Base-by-base conservation (phyloP, 352 stramenopile species). In the Phytophthora aleatoria region DNA sequence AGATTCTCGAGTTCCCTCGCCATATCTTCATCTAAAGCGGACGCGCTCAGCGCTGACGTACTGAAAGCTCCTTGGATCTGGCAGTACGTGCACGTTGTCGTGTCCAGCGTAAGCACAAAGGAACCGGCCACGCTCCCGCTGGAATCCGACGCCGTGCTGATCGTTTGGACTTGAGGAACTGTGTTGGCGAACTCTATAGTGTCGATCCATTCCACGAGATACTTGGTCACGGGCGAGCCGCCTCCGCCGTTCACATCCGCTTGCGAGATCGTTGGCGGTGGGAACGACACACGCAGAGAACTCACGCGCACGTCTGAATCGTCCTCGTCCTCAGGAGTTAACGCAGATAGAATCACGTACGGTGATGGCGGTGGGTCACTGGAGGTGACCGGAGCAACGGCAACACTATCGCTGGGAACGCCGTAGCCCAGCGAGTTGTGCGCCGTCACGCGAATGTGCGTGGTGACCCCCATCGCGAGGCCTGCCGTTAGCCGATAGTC, bases 341-440 rank as follows among this genome's bases (percentile, higher is more conserved):
- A 57, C 9, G 61, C 47, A 39, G 61, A 48, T 10, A 94, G 45
- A n/a, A 83, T 67, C 27, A 91, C 77, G 35, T 92, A 70, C 10
- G 90, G 79, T 5, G 69, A 82, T 44, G 85, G 88, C 5, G 95
- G 95, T 26, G 95, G 88, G 63, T 98, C 94, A 36, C 86, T 88
- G n/a, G 82, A 87, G 35, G 91, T 89, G 53, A 96, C 90, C 1
- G 95, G 92, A 28, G 83, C 81, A 0, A 97, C 70, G 12, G 87
- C 76, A 31, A 97, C 55, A 50, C 77, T 81, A 39, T 89, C 86
- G 3, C 85, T 91, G 5, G 72, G 58, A 1, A 61, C 48, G 2
- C 94, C 95, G 59, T 94, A 99, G 2, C 96, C 96, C 11, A 97
- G 79, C 16, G 87, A 94, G 68, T 98, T 98, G 64, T 98, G 90